A percentile compares a stretch with the other conserved stretches of the same genome.
phyloP scores from a whole-genome alignment of 2,329 filamentous ascomycete species.

The Penicillium sclerotiorum region DNA sequence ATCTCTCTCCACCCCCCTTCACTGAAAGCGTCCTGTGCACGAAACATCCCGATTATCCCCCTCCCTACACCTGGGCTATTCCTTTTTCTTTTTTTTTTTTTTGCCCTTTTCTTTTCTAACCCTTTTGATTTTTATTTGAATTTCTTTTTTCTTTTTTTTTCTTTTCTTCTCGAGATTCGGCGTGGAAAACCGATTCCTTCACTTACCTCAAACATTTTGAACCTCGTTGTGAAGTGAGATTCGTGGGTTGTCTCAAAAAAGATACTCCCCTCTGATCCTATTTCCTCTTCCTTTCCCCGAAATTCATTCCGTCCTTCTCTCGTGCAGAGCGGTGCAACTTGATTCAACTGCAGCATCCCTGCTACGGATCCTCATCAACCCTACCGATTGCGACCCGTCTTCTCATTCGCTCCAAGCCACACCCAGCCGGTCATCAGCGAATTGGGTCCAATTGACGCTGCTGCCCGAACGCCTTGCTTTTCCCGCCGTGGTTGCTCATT shows the following conservation, averaged over 20 bases:
- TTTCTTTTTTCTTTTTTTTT: neutral
- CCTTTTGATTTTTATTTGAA: neutral
- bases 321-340: slow-evolving; percentile 29
- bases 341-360: slow-evolving; percentile 35
- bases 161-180: neutral
- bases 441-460: slow-evolving; percentile 33
- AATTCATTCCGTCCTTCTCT: slow-evolving; percentile 14
- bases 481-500: slow-evolving; percentile 29
- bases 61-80: neutral
- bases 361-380: slow-evolving; percentile 33
- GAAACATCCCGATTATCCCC: slow-evolving; percentile 3
- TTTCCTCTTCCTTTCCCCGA: neutral
- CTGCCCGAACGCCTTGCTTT: slow-evolving; percentile 41
- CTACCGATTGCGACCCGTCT: slow-evolving; percentile 24
- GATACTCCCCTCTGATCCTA: neutral
- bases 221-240: no score
- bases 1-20: slow-evolving; percentile 1
- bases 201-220: no score
- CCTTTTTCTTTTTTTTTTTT: neutral
- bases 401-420: slow-evolving; percentile 32
- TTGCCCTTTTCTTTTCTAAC: neutral
- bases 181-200: neutral
- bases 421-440: slow-evolving; percentile 32
- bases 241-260: neutral
- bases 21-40: slow-evolving; percentile 7